Evolutionary conservation across 2,329 filamentous ascomycete genomes (phyloP).

Genomic region (Nemania sp.): DNA sequence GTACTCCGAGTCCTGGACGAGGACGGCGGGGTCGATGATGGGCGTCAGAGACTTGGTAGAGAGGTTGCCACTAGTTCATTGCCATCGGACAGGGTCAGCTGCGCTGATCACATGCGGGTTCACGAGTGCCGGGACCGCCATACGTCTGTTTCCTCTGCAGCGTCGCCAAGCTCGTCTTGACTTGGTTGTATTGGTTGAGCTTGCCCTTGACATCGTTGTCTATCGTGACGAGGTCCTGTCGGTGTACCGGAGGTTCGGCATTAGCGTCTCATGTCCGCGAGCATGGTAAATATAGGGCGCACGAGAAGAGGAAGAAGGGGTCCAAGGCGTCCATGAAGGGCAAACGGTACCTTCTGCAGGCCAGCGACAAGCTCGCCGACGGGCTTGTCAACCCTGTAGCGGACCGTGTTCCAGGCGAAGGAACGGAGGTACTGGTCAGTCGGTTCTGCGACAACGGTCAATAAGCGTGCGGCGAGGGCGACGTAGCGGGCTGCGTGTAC

Average conservation of each 20-base stretch:
- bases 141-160: constrained; percentile 89
- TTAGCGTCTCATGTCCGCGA: constrained; percentile 21
- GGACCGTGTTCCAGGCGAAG: constrained; percentile 97
- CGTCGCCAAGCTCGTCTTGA: constrained; percentile 81
- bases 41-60: constrained; percentile 91
- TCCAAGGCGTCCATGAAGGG: neutral
- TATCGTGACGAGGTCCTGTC: constrained; percentile 82
- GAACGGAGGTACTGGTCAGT: constrained; percentile 88
- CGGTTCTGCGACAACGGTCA: constrained; percentile 67
- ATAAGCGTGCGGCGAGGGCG: constrained; percentile 31
- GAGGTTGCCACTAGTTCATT: constrained; percentile 74
- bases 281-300: neutral
- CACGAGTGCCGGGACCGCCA: constrained; percentile 37
- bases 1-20: constrained; percentile 92
- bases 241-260: neutral
- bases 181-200: constrained; percentile 89
- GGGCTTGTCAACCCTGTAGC: constrained; percentile 91
- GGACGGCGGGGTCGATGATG: constrained; percentile 77
- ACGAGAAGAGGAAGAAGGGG: neutral
- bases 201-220: constrained; percentile 97
- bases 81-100: constrained; percentile 17
- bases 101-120: neutral
- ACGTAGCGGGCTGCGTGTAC: constrained; percentile 54
- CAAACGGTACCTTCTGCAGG: constrained; percentile 73
- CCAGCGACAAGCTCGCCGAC: constrained; percentile 84